These are phyloP conservation scores for Xylaria sp. DNA, from an alignment of 2,329 filamentous ascomycete genomes.

Conservation along the genomic window DNA sequence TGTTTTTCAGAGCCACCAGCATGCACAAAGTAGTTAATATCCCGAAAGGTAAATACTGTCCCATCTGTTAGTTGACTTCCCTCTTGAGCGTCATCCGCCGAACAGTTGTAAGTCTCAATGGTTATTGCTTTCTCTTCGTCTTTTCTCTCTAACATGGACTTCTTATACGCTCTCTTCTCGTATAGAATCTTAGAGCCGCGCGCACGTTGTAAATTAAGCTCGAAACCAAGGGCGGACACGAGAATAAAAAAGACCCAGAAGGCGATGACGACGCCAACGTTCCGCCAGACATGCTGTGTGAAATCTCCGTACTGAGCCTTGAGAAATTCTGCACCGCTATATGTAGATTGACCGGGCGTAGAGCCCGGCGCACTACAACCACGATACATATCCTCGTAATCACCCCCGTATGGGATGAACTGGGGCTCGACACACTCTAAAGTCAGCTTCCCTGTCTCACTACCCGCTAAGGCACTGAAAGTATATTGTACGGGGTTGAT, in stretches of 20 bases:
- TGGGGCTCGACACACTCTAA: conserved; percentile 66
- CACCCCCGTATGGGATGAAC: conserved; percentile 63
- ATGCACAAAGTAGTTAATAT: conserved; percentile 62
- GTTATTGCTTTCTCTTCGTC: conserved; percentile 49
- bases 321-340: conserved; percentile 68
- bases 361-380: conserved; percentile 70
- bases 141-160: conserved; percentile 34
- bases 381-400: conserved; percentile 62
- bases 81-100: not conserved
- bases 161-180: conserved; percentile 20
- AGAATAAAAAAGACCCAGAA: conserved; percentile 62
- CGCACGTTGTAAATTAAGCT: conserved; percentile 68
- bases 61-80: conserved; percentile 70
- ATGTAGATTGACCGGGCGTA: conserved; percentile 60
- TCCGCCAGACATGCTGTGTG: conserved; percentile 69
- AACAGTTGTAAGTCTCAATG: not conserved
- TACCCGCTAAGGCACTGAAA: conserved; percentile 70
- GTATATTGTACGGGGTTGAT: conserved; percentile 72
- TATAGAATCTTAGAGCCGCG: conserved; percentile 55
- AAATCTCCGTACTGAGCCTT: conserved; percentile 64
- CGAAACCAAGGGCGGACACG: conserved; percentile 52
- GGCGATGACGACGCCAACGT: conserved; percentile 63
- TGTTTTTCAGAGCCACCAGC: conserved; percentile 72
- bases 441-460: conserved; percentile 68
- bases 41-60: conserved; percentile 64